These are phyloP conservation scores for Debaryomyces singareniensis DNA, from an alignment of 1,139 yeast genomes.

Conservation along the genomic window DNA sequence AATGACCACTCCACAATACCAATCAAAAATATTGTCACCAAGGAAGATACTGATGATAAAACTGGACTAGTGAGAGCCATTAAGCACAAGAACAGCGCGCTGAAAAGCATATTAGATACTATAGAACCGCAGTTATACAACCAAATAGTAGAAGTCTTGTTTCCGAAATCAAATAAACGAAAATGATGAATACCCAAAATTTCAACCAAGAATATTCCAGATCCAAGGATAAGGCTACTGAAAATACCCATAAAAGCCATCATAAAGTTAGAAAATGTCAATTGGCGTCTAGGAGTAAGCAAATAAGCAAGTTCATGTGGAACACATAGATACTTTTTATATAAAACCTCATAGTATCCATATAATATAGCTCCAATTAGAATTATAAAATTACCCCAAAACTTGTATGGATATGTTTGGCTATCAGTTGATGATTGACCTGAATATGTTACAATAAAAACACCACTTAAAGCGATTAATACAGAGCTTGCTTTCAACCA, in stretches of 20 bases:
- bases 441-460: slow-evolving; percentile 66
- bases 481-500: slow-evolving; percentile 67
- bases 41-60: slow-evolving; percentile 73
- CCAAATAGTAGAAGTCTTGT: slow-evolving; percentile 35
- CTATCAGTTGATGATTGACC: slow-evolving; percentile 10
- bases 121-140: slow-evolving; percentile 44
- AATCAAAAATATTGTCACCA: slow-evolving; percentile 72
- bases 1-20: slow-evolving; percentile 72
- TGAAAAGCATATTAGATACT: slow-evolving; percentile 58
- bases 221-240: slow-evolving; percentile 47
- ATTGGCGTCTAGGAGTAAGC: slow-evolving; percentile 43
- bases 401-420: slow-evolving; percentile 49
- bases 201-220: slow-evolving; percentile 45
- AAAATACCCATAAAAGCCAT: slow-evolving; percentile 54
- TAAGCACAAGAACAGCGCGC: slow-evolving; percentile 67
- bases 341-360: slow-evolving; percentile 81
- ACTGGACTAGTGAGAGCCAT: slow-evolving; percentile 88
- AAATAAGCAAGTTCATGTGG: slow-evolving; percentile 46
- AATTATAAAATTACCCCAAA: slow-evolving; percentile 67
- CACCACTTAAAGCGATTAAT: slow-evolving; percentile 65
- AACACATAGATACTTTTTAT: slow-evolving; percentile 71
- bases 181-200: slow-evolving; percentile 54
- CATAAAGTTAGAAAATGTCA: slow-evolving; percentile 41
- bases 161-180: slow-evolving; percentile 43
- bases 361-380: slow-evolving; percentile 75